A percentile compares a stretch with the other conserved stretches of the same genome.
Evolutionary conservation across 176 grass and related monocot species (phyloP).

Genomic region (Elaeis guineensis): DNA sequence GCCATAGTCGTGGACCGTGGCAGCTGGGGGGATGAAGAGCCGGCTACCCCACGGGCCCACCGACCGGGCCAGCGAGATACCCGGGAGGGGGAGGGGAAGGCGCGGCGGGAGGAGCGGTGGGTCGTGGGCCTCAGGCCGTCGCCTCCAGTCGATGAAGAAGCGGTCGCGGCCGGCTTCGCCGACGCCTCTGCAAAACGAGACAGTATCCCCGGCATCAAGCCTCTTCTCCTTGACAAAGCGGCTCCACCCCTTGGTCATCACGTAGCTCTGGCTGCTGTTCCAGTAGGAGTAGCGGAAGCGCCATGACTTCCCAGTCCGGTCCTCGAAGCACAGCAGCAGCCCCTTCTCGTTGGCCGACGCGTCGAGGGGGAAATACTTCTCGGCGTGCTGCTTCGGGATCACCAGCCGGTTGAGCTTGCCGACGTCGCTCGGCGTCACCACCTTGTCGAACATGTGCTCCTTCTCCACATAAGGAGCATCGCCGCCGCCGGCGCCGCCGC

Average conservation of each 20-base stretch:
- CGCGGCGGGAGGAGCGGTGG: conserved; percentile 19
- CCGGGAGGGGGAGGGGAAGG: conserved; percentile 8
- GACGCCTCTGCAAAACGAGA: conserved; percentile 48
- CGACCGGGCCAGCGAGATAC: conserved; percentile 19
- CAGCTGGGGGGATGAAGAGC: conserved; percentile 13
- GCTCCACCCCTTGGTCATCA: conserved; percentile 99
- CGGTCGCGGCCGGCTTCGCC: conserved; percentile 25
- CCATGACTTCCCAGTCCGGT: conserved; percentile 66
- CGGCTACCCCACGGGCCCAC: conserved; percentile 18
- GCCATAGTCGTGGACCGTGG: neutral
- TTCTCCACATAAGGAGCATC: conserved; percentile 37
- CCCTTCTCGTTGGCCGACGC: conserved; percentile 40
- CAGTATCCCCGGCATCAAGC: conserved; percentile 82
- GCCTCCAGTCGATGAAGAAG: conserved; percentile 85
- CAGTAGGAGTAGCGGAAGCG: conserved; percentile 98
- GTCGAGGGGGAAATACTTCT: conserved; percentile 76
- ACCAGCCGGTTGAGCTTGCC: conserved; percentile 96
- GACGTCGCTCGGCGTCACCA: conserved; percentile 88
- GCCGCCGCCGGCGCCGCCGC: conserved; percentile 3
- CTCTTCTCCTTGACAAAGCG: conserved; percentile 94
- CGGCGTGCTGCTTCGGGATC: conserved; percentile 94
- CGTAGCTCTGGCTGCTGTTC: conserved; percentile 99
- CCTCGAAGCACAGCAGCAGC: conserved; percentile 80
- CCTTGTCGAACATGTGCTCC: conserved; percentile 98
- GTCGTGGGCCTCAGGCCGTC: conserved; percentile 25